Conservation (phyloP, 2,329 filamentous ascomycete species). For the Pseudogymnoascus sp. region DNA sequence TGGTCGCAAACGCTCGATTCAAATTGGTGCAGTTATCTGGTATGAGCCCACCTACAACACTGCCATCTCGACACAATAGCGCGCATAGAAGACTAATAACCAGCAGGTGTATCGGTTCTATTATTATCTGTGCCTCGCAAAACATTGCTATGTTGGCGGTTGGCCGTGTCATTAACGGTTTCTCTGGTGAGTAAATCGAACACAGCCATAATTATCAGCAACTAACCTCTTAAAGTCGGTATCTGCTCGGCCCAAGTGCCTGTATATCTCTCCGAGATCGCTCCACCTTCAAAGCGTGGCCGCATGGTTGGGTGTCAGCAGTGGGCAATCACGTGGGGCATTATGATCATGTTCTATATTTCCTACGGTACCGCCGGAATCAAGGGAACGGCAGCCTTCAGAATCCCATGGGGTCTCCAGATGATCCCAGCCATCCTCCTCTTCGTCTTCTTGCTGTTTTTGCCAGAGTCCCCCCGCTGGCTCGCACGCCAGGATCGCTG, state of each 20-base stretch:
- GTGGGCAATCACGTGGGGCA: slow-evolving; percentile 64
- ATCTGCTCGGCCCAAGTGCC: slow-evolving; percentile 60
- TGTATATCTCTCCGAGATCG: slow-evolving; percentile 60
- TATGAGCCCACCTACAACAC: slow-evolving; percentile 14
- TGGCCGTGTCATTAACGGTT: slow-evolving; percentile 52
- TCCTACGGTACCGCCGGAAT: slow-evolving; percentile 57
- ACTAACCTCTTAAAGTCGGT: slow-evolving; percentile 37
- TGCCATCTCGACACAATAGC: slow-evolving; percentile 9
- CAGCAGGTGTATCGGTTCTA: slow-evolving; percentile 49
- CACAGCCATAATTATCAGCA: neutral
- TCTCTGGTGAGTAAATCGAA: slow-evolving; percentile 31
- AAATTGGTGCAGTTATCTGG: slow-evolving; percentile 40
- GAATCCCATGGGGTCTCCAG: slow-evolving; percentile 57
- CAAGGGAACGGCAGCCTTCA: slow-evolving; percentile 47
- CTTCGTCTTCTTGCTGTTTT: slow-evolving; percentile 49
- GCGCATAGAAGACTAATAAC: slow-evolving; percentile 19
- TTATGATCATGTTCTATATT: slow-evolving; percentile 64
- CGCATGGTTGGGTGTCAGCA: slow-evolving; percentile 64
- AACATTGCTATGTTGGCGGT: slow-evolving; percentile 47
- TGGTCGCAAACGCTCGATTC: slow-evolving; percentile 41
- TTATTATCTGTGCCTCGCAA: slow-evolving; percentile 50
- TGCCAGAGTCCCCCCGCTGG: slow-evolving; percentile 57
- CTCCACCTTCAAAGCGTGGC: slow-evolving; percentile 49
- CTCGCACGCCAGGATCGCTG: slow-evolving; percentile 53
- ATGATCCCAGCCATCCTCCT: slow-evolving; percentile 52